A percentile compares a stretch with the other conserved stretches of the same genome.
phyloP scores from a whole-genome alignment of 306 rosid genomes.

The Lathyrus sativus region DNA sequence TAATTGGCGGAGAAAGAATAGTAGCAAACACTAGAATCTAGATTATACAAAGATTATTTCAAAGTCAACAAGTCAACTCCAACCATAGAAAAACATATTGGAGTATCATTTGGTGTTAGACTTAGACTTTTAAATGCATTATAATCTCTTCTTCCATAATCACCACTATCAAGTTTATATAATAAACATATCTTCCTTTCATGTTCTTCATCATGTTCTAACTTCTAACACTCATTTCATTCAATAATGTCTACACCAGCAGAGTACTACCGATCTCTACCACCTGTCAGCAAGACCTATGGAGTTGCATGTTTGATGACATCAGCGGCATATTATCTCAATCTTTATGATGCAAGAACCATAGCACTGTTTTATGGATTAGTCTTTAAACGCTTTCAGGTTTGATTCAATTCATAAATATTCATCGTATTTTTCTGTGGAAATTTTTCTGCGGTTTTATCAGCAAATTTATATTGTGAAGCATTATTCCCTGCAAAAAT shows the following conservation, averaged over 20 bases:
- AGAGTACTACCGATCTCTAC: slow-evolving; percentile 67
- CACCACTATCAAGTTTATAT: not conserved
- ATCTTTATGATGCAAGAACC: slow-evolving; percentile 23
- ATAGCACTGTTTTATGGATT: slow-evolving; percentile 51
- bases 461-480: too few species aligned
- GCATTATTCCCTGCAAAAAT: too few species aligned
- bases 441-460: too few species aligned
- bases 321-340: slow-evolving; percentile 52
- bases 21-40: not conserved
- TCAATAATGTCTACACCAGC: slow-evolving; percentile 73
- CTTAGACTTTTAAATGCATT: slow-evolving; percentile 30
- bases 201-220: not conserved
- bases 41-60: not conserved
- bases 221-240: not conserved
- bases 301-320: slow-evolving; percentile 75
- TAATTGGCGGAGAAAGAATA: not conserved
- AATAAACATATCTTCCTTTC: slow-evolving; percentile 7
- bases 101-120: slow-evolving; percentile 24
- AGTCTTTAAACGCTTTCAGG: slow-evolving; percentile 61
- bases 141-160: slow-evolving; percentile 2
- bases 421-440: too few species aligned
- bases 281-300: slow-evolving; percentile 78
- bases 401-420: slow-evolving; percentile 16
- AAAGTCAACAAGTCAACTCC: slow-evolving; percentile 33
- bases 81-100: not conserved